Conservation (phyloP, 768 basidiomycete genomes). For the Hemileccinum rubropunctum region DNA sequence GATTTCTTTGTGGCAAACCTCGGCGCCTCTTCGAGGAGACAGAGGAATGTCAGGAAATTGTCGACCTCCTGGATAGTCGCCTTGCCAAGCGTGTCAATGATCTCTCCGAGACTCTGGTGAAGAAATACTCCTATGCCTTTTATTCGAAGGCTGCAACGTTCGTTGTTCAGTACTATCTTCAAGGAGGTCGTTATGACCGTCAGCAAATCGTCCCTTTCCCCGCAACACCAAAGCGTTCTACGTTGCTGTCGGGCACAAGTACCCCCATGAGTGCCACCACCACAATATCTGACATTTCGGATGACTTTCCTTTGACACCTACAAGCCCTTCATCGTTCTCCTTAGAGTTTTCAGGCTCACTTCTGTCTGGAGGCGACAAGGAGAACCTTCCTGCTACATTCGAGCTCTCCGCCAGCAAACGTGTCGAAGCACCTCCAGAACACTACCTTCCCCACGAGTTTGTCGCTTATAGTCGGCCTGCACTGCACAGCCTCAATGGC, state of each 20-base stretch:
- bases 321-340: slow-evolving; percentile 57
- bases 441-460: slow-evolving; percentile 81
- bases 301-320: slow-evolving; percentile 83
- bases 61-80: slow-evolving; percentile 81
- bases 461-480: slow-evolving; percentile 73
- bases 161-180: slow-evolving; percentile 91
- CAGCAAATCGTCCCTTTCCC: slow-evolving; percentile 51
- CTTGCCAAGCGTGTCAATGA: slow-evolving; percentile 88
- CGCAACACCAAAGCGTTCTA: slow-evolving; percentile 51
- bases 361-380: slow-evolving; percentile 70
- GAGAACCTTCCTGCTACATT: slow-evolving; percentile 73
- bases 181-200: slow-evolving; percentile 72
- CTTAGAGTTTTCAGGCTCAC: slow-evolving; percentile 53
- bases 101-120: slow-evolving; percentile 92
- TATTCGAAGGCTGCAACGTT: slow-evolving; percentile 95
- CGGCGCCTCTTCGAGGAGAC: slow-evolving; percentile 83
- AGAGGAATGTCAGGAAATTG: slow-evolving; percentile 77
- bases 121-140: slow-evolving; percentile 97
- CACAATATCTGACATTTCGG: slow-evolving; percentile 69
- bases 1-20: slow-evolving; percentile 80
- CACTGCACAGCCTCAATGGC: slow-evolving; percentile 75
- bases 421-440: slow-evolving; percentile 64
- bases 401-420: slow-evolving; percentile 72
- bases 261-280: slow-evolving; percentile 78
- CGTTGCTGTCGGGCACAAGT: slow-evolving; percentile 48